Percentiles rank a stretch among this genome's conserved stretches.
Evolutionary conservation across 2,329 filamentous ascomycete species (phyloP).

Genomic region (Aspergillus sp.): DNA sequence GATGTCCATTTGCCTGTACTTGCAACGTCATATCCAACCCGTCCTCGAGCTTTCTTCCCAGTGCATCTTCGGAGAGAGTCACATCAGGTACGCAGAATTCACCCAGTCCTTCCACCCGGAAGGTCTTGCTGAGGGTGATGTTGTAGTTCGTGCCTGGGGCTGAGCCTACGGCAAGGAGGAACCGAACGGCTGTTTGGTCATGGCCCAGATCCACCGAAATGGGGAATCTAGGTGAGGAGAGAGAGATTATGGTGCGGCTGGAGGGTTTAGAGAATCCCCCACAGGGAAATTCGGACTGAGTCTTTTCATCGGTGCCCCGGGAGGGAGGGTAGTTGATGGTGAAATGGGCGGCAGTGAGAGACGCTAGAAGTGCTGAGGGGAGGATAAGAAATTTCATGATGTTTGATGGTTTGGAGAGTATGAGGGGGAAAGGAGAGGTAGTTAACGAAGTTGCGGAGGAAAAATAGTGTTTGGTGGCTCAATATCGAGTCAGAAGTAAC

Average conservation of each 20-base stretch:
- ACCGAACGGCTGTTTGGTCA: constrained; percentile 51
- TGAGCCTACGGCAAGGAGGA: constrained; percentile 54
- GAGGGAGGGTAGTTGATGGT: constrained; percentile 52
- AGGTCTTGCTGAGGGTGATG: constrained; percentile 62
- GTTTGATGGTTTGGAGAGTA: background rate
- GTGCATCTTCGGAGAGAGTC: constrained; percentile 27
- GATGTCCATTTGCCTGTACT: constrained; percentile 63
- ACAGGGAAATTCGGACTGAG: constrained; percentile 49
- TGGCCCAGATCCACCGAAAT: constrained; percentile 55
- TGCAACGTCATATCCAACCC: constrained; percentile 67
- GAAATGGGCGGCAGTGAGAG: constrained; percentile 56
- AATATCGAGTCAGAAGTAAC: background rate
- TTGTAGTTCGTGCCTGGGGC: constrained; percentile 64
- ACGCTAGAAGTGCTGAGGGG: constrained; percentile 38
- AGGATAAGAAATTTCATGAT: constrained; percentile 35
- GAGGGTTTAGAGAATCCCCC: constrained; percentile 49
- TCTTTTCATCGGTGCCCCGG: constrained; percentile 52
- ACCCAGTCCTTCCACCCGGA: constrained; percentile 61
- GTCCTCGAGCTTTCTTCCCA: constrained; percentile 52
- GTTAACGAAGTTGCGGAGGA: background rate
- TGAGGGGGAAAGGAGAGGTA: background rate
- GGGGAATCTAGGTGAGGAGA: constrained; percentile 49
- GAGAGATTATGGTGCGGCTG: constrained; percentile 50
- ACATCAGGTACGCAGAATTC: constrained; percentile 66
- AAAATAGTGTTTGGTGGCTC: too few species aligned